Evolutionary conservation across 2,329 filamentous ascomycete genomes (phyloP), one percentile per base, ranked within the genome.

Genomic region (Davidsoniella eucalypti): DNA sequence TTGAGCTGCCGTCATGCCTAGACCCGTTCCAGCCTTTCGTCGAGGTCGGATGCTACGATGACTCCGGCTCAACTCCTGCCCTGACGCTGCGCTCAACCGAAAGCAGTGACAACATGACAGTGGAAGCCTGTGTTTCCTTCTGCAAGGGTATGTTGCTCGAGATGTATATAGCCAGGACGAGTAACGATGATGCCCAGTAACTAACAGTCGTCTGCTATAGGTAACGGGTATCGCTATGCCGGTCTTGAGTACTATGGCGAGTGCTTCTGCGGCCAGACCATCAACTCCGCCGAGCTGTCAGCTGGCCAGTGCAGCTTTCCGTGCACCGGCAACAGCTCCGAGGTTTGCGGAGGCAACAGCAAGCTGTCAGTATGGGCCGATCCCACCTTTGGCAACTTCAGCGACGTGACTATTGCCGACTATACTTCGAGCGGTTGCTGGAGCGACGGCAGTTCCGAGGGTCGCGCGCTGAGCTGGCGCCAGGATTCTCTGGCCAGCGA

Each of bases 381-480:
- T 46, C 65, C 69, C 3, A 73, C 69, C 26, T 72, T 70, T 55
- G 58, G 65, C 44, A 63, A 65, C 21, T 69, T 65, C 55, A 64
- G 62, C 17, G 63, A 71, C 47, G 60, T 70, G 23, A 69, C 68
- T 21, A 64, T 71, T 42, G 65, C 66, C 49, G 67, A 69, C 43
- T 84, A 78, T 67, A 65, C 66, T 41, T 71, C 76, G 55, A 60
- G 72, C n/a, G 80, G 80, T 50, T 85, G 80, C 64, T 81, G 73
- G 57, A 67, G 64, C 25, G 72, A 75, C 54, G 58, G 64, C 50
- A 64, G 63, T 17, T 54, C 54, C 44, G 55, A 63, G 47, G 66
- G 69, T 39, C 67, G 66, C 45, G 66, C 72, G 23, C 63, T 76
- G 44, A 64, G 64, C 23, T 72, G 68, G 58, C 61, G 61, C 17